Base-by-base conservation (phyloP, 495 filamentous ascomycete genomes). In the Penicillium parvum region DNA sequence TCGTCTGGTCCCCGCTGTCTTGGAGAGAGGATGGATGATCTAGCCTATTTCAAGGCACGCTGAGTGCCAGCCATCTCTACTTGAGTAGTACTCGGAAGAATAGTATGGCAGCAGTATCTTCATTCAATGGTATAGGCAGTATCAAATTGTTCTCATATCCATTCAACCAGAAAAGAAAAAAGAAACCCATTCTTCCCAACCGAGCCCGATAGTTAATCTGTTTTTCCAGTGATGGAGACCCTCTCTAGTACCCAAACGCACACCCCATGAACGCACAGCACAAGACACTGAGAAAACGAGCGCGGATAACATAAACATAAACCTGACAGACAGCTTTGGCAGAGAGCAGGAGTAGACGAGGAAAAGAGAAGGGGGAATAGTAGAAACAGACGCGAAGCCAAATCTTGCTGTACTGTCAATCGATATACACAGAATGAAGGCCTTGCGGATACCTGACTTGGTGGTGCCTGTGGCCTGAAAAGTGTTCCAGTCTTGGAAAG, bases 151-250 rank as follows among this genome's bases (percentile, higher is more conserved):
- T 28, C 36, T 40, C 40, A 42, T 52, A 42, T 50, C 43, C 43
- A 53, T 46, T 35, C 44, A 37, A 18, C 50, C 50, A 52, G 28
- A 40, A 52, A 26, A 46, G 36, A 53, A 43, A 42, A 43, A 43
- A 47, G 47, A 22, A 40, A 51, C 32, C 47, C 49, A 40, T 48
- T 44, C 54, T 51, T 43, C 47, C 45, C 49, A 37, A 16, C 37
- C 43, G 5, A 34, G 2, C 40, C 40, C n/a, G 16, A 10, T 5
- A 38, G 37, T 39, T 44, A 34, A 50, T 47, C 36, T 50, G 51
- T 61, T 60, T 60, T 61, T 61, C 57, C 61, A 65, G 55, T 61
- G 61, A 65, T 59, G 61, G 61, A 65, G 40, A 52, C 42, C 57
- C 51, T 47, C 61, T 61, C 58, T 64, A 64, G 61, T 43, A 49